A percentile compares a stretch with the other conserved stretches of the same genome.
phyloP scores from a whole-genome alignment of 768 basidiomycete genomes.

The Lactarius sp. region DNA sequence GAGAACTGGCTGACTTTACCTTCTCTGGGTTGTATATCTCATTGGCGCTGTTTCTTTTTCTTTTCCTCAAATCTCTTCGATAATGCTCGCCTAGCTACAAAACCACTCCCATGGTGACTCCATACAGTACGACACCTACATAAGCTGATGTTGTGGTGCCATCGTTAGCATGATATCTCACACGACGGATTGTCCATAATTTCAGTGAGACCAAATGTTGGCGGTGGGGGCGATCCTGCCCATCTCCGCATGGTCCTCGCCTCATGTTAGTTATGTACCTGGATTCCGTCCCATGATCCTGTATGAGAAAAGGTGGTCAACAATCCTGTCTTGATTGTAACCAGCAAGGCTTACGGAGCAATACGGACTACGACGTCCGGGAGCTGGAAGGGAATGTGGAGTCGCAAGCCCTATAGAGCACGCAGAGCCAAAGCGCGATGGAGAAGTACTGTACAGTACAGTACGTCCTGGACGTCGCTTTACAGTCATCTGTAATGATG shows the following conservation, averaged over 20 bases:
- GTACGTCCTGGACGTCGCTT: not conserved
- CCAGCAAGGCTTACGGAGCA: no score
- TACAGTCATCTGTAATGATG: not conserved
- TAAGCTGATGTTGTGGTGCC: not conserved
- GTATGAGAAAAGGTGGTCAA: no score
- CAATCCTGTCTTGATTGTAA: no score
- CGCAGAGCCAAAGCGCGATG: not conserved
- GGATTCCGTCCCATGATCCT: no score
- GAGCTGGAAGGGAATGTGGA: not conserved
- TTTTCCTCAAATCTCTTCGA: no score
- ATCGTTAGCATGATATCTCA: not conserved
- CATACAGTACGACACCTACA: no score
- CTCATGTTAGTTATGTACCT: no score
- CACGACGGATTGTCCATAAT: not conserved
- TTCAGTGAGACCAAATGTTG: not conserved
- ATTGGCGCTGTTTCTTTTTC: no score
- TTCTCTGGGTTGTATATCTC: not conserved
- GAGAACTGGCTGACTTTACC: not conserved
- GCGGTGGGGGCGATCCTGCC: no score
- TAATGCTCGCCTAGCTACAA: no score
- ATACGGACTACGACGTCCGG: constrained; percentile 2
- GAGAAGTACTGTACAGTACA: not conserved
- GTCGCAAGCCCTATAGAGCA: not conserved
- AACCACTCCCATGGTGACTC: no score
- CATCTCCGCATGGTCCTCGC: no score